Base-by-base conservation (phyloP, 352 stramenopile genomes). In the Phytophthora tentaculata region DNA sequence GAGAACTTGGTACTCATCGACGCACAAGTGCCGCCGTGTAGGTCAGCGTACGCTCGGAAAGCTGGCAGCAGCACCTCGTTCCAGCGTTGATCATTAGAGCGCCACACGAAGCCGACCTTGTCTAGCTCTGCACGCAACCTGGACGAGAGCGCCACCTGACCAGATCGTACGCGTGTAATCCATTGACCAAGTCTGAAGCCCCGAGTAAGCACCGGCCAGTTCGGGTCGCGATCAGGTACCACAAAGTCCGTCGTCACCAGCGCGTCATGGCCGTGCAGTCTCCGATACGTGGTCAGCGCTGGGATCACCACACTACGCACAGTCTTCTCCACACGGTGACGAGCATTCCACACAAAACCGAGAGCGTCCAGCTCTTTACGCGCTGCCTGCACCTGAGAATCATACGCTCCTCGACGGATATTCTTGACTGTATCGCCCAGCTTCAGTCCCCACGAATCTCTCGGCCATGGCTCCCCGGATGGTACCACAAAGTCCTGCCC, bases 271-370 rank as follows among this genome's bases (percentile, higher is more conserved):
- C 76, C 77, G 48, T 91, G 73, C 13, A 87, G 63, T 22, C 74
- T 64, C 20, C 60, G 56, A 43, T 89, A 91, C 37, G 74, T 83
- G 1, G 53, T 64, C 52, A 95, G 72, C 20, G 83, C 82, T 7
- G 86, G 86, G 10, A 92, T 61, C 32, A 95, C 77, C 5, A 88
- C 76, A 2, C 70, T 57, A 0, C 77, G 75, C 35, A 92, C 71
- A 2, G 73, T 88, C 53, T 83, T 83, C 44, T 88, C 78, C 1
- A 92, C 29, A 0, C 84, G 82, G 32, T 93, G 77, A 65, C 86
- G 65, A 29, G 84, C 79, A 56, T 90, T 95, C 96, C 96, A 98
- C 26, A 97, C 78, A 69, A 98, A 98, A n/a, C 92, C 94, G 22
- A 98, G 64, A 14, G 71, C 71, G 32, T 98, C 84, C 5, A 98